Percentiles rank a stretch among this genome's conserved stretches.
Conservation (phyloP, 1,284 basidiomycete species). For the Psilocybe mexicana region DNA sequence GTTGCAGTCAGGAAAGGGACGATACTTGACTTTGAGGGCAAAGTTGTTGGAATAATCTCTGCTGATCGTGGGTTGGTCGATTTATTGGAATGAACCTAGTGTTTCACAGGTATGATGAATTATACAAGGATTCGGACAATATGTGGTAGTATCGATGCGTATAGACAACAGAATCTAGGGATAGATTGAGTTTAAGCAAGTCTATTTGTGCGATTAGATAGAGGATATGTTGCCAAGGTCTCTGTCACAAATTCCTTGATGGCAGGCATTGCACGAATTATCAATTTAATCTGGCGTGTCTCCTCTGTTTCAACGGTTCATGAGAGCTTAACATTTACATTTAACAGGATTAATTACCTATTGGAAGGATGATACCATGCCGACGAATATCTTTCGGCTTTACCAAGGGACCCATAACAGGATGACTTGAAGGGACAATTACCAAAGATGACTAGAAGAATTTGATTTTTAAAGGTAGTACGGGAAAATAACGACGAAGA, state of each 20-base stretch:
- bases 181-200: neutral
- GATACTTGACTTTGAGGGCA: constrained; percentile 57
- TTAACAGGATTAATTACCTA: constrained; percentile 42
- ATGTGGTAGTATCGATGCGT: neutral
- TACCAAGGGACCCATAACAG: constrained; percentile 46
- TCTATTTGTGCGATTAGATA: constrained; percentile 22
- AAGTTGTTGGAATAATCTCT: constrained; percentile 62
- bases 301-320: constrained; percentile 44
- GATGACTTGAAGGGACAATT: constrained; percentile 59
- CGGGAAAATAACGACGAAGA: neutral
- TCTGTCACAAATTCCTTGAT: constrained; percentile 54
- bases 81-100: constrained; percentile 23
- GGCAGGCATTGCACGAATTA: constrained; percentile 59
- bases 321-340: constrained; percentile 6
- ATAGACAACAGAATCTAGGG: neutral
- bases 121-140: neutral
- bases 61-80: constrained; percentile 44
- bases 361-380: constrained; percentile 59
- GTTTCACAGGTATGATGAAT: neutral
- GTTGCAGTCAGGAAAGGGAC: constrained; percentile 63
- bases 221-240: constrained; percentile 24
- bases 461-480: neutral
- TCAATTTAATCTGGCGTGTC: constrained; percentile 59
- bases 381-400: constrained; percentile 52
- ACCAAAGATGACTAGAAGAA: constrained; percentile 61